Percentiles rank a stretch among this genome's conserved stretches.
Evolutionary conservation across 2,329 filamentous ascomycete genomes (phyloP).

Genomic region (Botryotinia convoluta): DNA sequence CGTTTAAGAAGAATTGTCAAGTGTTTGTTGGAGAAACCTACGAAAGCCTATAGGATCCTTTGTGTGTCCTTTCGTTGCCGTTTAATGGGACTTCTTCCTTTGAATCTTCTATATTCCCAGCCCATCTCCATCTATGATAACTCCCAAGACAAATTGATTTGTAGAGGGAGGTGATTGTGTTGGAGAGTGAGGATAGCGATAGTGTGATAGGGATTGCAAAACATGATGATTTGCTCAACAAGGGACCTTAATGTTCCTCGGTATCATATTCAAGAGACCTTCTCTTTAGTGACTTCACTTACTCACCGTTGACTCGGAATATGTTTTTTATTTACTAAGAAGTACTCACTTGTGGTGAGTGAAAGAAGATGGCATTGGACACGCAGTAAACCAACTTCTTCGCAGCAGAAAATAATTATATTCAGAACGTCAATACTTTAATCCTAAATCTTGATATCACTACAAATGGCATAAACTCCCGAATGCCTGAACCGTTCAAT

Average conservation of each 20-base stretch:
- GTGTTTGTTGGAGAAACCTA: rapidly evolving
- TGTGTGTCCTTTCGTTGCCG: background rate
- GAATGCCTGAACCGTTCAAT: background rate
- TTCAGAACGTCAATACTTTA: background rate
- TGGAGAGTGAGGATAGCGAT: background rate
- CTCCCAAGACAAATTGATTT: background rate
- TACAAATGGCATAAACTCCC: background rate
- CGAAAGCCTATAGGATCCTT: background rate
- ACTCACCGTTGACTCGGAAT: background rate
- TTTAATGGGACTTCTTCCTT: background rate
- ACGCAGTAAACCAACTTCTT: background rate
- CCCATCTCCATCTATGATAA: background rate
- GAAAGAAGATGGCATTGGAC: background rate
- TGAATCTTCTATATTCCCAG: background rate
- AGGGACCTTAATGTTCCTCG: background rate
- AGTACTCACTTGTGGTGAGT: no score
- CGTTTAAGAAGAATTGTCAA: background rate
- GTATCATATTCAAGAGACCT: background rate
- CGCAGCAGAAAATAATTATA: background rate
- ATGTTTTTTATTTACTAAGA: background rate
- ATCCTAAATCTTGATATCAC: conserved; percentile 1
- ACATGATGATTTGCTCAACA: background rate
- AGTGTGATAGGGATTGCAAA: background rate
- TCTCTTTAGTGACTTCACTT: background rate
- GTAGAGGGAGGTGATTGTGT: background rate